A percentile compares a stretch with the other conserved stretches of the same genome.
Evolutionary conservation across 1,284 basidiomycete genomes (phyloP).

Genomic region (Trametes versicolor): DNA sequence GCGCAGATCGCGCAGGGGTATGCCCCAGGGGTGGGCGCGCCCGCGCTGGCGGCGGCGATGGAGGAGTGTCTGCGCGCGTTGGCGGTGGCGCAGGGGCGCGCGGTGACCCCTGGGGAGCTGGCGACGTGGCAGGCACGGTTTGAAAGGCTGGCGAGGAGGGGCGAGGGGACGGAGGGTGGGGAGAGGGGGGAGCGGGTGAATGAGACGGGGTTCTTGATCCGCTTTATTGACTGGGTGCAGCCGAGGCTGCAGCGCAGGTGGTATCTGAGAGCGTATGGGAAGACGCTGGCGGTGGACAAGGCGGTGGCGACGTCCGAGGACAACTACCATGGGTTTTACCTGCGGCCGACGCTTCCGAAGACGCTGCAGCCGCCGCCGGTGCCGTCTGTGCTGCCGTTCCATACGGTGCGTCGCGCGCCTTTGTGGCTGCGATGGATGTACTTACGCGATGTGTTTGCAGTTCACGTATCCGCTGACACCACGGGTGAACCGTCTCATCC

Average conservation of each 20-base stretch:
- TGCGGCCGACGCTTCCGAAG: conserved; percentile 43
- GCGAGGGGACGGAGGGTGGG: conserved; percentile 27
- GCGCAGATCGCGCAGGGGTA: conserved; percentile 57
- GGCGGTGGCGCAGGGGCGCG: conserved; percentile 42
- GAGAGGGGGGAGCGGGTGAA: conserved; percentile 47
- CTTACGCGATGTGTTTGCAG: conserved; percentile 35
- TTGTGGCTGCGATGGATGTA: neutral
- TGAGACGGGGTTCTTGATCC: conserved; percentile 63
- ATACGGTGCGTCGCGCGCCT: conserved; percentile 51
- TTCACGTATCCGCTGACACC: conserved; percentile 65
- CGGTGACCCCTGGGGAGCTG: conserved; percentile 43
- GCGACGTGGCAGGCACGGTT: conserved; percentile 52
- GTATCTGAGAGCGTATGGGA: conserved; percentile 57
- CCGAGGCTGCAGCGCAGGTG: conserved; percentile 59
- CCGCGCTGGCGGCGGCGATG: conserved; percentile 48
- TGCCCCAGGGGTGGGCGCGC: conserved; percentile 46
- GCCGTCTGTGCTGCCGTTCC: conserved; percentile 68
- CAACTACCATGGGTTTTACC: conserved; percentile 26
- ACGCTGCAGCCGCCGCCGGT: conserved; percentile 54
- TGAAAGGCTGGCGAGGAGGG: conserved; percentile 45
- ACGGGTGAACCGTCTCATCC: conserved; percentile 62
- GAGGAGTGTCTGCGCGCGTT: conserved; percentile 59
- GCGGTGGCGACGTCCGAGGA: conserved; percentile 17
- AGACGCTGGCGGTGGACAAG: conserved; percentile 36
- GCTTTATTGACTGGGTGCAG: conserved; percentile 61